These are phyloP conservation scores for Yarrowia sp. DNA, from an alignment of 805 yeast species.

Conservation along the genomic window DNA sequence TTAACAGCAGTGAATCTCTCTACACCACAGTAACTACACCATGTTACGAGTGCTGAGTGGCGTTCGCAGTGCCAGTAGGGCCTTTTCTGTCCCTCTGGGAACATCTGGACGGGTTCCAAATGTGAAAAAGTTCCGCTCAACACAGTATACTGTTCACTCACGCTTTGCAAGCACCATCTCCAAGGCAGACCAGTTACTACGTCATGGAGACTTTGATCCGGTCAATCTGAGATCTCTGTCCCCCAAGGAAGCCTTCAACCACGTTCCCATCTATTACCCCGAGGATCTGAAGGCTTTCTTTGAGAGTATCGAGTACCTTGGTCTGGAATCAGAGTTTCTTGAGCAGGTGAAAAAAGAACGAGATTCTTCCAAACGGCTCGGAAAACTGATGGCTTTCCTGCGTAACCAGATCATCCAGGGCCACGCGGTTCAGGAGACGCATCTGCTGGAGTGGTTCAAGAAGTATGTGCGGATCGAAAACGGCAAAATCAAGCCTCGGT, in stretches of 20 bases:
- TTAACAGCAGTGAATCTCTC: neutral
- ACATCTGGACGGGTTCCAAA: neutral
- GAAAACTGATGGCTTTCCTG: constrained; percentile 20
- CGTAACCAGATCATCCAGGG: constrained; percentile 25
- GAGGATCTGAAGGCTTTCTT: constrained; percentile 23
- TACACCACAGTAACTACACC: neutral
- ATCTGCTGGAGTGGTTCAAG: constrained; percentile 24
- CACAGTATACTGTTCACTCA: neutral
- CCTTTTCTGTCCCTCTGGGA: neutral
- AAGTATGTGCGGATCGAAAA: constrained; percentile 11
- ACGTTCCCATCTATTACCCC: constrained; percentile 15
- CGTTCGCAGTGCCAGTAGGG: neutral
- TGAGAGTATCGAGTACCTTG: constrained; percentile 27
- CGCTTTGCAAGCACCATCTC: constrained; percentile 9
- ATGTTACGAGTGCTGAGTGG: constrained; percentile 18
- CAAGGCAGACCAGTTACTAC: constrained; percentile 12
- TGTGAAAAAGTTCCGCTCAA: neutral
- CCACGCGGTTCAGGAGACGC: constrained; percentile 19
- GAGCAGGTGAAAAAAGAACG: neutral
- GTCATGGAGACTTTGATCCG: constrained; percentile 6
- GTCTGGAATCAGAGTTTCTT: constrained; percentile 13
- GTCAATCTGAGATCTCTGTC: neutral
- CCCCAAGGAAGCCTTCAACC: constrained; percentile 5
- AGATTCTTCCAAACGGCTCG: constrained; percentile 3
- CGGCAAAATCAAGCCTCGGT: constrained; percentile 14